Conservation (phyloP, 2,329 filamentous ascomycete species). For the Westerdykella ornata region DNA sequence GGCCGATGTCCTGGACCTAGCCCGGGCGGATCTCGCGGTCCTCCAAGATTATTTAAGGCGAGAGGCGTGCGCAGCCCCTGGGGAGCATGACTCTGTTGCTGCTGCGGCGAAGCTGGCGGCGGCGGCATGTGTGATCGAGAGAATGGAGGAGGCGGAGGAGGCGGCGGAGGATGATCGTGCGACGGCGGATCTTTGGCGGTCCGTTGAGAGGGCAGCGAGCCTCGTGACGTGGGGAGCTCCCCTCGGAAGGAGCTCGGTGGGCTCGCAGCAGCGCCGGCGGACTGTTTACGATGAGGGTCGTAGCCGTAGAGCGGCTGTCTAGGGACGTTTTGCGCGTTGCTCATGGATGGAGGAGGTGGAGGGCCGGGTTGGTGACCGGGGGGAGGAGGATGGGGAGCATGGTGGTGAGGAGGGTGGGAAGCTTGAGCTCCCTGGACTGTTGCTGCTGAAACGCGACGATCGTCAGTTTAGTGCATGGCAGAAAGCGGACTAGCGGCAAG, state of each 20-base stretch:
- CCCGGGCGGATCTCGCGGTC: slow-evolving; percentile 51
- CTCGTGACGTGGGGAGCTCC: slow-evolving; percentile 17
- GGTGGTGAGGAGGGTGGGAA: slow-evolving; percentile 23
- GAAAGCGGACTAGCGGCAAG: neutral
- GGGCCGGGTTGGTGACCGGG: slow-evolving; percentile 18
- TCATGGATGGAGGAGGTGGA: slow-evolving; percentile 33
- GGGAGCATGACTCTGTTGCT: slow-evolving; percentile 32
- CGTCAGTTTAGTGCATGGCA: slow-evolving; percentile 6
- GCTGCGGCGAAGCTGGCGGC: slow-evolving; percentile 42
- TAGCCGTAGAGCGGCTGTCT: slow-evolving; percentile 38
- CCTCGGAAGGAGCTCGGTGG: slow-evolving; percentile 32
- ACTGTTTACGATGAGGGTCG: slow-evolving; percentile 38
- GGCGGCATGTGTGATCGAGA: slow-evolving; percentile 44
- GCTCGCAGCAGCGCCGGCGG: slow-evolving; percentile 29
- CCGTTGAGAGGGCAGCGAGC: slow-evolving; percentile 6
- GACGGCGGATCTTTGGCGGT: slow-evolving; percentile 2
- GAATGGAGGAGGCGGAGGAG: slow-evolving; percentile 39
- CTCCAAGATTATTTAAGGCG: slow-evolving; percentile 39
- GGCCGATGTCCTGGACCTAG: slow-evolving; percentile 49
- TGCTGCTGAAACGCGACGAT: slow-evolving; percentile 22
- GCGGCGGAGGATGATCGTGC: slow-evolving; percentile 17
- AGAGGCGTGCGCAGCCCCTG: slow-evolving; percentile 42
- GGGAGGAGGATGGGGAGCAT: slow-evolving; percentile 2
- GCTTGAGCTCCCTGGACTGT: slow-evolving; percentile 20
- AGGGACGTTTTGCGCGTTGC: slow-evolving; percentile 23